A percentile compares a stretch with the other conserved stretches of the same genome.
Evolutionary conservation across 2,329 filamentous ascomycete species (phyloP).

Genomic region (Chrysosporium queenslandicum): DNA sequence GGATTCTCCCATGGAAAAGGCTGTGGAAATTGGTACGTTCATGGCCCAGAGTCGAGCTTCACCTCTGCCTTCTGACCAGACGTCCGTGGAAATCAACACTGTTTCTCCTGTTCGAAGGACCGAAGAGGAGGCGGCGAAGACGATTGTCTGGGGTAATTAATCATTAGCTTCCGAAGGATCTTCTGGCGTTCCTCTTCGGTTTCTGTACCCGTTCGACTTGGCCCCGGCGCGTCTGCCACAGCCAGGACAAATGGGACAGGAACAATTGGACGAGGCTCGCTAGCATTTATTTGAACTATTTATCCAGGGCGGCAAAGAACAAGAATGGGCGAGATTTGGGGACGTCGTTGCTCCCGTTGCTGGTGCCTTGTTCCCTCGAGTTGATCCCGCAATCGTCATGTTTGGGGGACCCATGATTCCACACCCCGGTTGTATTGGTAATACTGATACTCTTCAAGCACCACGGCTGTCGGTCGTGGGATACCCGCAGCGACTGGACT

Average conservation of each 20-base stretch:
- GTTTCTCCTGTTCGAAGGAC: neutral
- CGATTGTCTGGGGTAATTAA: neutral
- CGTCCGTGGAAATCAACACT: no score
- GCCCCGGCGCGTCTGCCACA: no score
- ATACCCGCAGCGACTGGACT: neutral
- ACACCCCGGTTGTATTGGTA: constrained; percentile 3
- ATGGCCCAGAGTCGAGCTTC: no score
- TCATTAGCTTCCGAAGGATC: constrained; percentile 11
- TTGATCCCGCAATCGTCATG: neutral
- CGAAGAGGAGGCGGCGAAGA: constrained; percentile 1
- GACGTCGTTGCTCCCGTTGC: neutral
- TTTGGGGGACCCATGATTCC: neutral
- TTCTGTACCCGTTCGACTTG: no score
- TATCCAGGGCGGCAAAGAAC: neutral
- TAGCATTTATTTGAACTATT: no score
- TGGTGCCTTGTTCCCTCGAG: neutral
- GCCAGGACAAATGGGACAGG: no score
- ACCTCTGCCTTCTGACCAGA: no score
- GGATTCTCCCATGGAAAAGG: no score
- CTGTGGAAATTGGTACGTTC: no score
- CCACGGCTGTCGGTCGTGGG: neutral
- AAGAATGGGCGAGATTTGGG: no score
- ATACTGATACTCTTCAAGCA: neutral
- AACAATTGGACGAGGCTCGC: no score
- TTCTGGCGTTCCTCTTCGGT: neutral